Conservation (phyloP, 2,329 filamentous ascomycete species). For the Claviceps sp. region DNA sequence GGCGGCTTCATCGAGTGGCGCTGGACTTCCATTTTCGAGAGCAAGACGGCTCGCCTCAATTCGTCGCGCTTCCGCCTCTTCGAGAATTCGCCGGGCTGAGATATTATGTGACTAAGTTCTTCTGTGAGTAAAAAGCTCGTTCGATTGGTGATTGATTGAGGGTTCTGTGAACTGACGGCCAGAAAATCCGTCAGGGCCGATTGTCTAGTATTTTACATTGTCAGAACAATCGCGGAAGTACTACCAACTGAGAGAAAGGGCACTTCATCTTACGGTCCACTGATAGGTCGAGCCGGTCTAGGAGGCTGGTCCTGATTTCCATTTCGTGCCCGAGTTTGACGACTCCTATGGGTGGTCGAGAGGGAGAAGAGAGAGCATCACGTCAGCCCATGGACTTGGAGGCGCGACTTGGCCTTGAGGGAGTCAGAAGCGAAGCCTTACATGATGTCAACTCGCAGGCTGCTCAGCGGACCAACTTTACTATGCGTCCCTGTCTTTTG, state of each 20-base stretch:
- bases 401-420: not conserved
- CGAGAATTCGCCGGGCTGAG: conserved; percentile 42
- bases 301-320: conserved; percentile 8
- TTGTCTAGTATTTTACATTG: conserved; percentile 19
- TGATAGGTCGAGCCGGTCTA: conserved; percentile 21
- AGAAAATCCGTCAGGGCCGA: conserved; percentile 42
- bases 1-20: conserved; percentile 5
- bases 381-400: not conserved
- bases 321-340: conserved; percentile 5
- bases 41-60: conserved; percentile 21
- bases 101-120: conserved; percentile 53
- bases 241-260: not conserved
- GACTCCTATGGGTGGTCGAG: conserved; percentile 4
- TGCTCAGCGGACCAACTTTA: not conserved
- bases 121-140: conserved; percentile 10
- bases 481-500: not conserved
- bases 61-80: conserved; percentile 34
- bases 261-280: conserved; percentile 22
- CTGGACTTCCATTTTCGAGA: conserved; percentile 11
- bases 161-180: conserved; percentile 23
- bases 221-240: conserved; percentile 4
- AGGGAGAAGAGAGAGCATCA: not conserved
- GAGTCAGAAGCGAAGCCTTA: not conserved
- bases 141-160: not conserved
- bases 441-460: not conserved